Conservation (phyloP, 129 eudicot species). For the Chrysanthemum lavandulifolium region DNA sequence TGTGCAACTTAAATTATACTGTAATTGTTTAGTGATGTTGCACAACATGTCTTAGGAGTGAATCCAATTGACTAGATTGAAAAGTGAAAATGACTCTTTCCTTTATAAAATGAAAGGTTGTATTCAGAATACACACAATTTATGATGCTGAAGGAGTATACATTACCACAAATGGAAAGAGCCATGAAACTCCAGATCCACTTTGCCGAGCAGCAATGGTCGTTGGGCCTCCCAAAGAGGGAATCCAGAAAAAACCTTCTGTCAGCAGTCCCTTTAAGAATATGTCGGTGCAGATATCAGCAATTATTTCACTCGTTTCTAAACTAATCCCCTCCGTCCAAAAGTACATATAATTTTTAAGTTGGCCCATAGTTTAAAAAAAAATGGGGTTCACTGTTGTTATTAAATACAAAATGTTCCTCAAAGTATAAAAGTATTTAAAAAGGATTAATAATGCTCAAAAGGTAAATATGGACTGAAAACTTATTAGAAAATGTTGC, state of each 20-base stretch:
- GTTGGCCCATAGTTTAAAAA: not conserved
- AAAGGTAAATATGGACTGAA: constrained; percentile 13
- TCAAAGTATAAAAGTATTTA: constrained; percentile 13
- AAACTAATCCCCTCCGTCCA: constrained; percentile 14
- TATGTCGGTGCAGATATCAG: constrained; percentile 14
- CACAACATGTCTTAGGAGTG: not conserved
- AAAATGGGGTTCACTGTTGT: not conserved
- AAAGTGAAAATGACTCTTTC: not conserved
- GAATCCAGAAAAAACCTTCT: constrained; percentile 99
- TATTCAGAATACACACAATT: constrained; percentile 3
- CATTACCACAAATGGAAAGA: constrained; percentile 95
- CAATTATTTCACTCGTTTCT: constrained; percentile 3
- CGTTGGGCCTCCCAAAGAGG: constrained; percentile 99
- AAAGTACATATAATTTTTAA: constrained; percentile 6
- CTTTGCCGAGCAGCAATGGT: constrained; percentile 99
- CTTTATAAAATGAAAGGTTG: not conserved
- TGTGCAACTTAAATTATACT: not conserved
- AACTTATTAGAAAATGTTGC: not conserved
- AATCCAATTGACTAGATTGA: no score
- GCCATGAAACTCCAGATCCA: constrained; percentile 98
- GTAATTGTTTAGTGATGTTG: not conserved
- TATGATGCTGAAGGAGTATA: constrained; percentile 7
- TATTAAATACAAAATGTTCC: no score
- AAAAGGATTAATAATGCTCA: constrained; percentile 4
- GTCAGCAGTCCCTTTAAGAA: constrained; percentile 78